Conservation (phyloP, 257 asterid species). For the Solanum acaule region DNA sequence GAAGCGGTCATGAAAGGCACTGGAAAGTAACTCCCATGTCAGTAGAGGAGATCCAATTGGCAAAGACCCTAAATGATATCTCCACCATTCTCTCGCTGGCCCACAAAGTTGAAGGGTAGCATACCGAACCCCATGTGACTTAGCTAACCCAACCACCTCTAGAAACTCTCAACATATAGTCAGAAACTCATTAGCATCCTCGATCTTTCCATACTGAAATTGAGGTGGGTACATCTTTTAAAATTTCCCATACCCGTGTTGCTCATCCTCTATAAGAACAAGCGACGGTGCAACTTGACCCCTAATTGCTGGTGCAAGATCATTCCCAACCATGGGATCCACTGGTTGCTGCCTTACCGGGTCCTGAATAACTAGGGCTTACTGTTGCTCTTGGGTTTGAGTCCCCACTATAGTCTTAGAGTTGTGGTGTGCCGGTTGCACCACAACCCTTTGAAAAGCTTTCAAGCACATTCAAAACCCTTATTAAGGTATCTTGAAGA, state of each 20-base stretch:
- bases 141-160: background rate
- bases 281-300: background rate
- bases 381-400: background rate
- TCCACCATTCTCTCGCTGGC: background rate
- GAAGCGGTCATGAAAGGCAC: background rate
- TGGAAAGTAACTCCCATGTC: background rate
- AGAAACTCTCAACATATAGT: too few species aligned
- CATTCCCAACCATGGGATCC: background rate
- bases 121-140: background rate
- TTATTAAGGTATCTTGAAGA: background rate
- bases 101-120: too few species aligned
- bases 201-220: accelerated
- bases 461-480: background rate
- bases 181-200: background rate
- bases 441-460: background rate
- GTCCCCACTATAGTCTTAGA: background rate
- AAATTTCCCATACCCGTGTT: background rate
- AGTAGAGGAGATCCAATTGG: background rate
- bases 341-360: background rate
- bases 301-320: background rate
- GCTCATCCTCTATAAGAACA: background rate
- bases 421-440: background rate
- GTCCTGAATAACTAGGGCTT: background rate
- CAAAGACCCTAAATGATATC: background rate
- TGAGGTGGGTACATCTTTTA: too few species aligned